A percentile compares a stretch with the other conserved stretches of the same genome.
phyloP scores from a whole-genome alignment of 2,329 filamentous ascomycete genomes.

The Fusarium continuum region DNA sequence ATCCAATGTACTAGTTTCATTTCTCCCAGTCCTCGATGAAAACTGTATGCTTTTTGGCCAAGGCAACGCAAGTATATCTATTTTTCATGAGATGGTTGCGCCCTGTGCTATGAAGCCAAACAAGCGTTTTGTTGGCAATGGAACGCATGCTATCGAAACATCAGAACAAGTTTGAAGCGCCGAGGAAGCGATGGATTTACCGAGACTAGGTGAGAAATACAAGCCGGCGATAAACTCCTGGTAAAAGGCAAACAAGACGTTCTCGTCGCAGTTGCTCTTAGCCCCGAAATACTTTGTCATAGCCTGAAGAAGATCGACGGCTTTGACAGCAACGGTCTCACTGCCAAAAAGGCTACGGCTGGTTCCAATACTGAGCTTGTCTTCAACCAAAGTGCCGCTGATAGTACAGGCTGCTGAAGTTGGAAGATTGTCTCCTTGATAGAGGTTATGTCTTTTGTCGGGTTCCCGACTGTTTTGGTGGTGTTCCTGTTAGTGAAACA shows the following conservation, averaged over 20 bases:
- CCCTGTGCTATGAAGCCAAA: not conserved
- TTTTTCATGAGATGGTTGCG: not conserved
- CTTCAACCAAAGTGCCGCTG: not conserved
- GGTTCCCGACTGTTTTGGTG: too few relatives aligned
- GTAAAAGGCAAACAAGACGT: not conserved
- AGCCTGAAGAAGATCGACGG: not conserved
- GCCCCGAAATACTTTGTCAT: not conserved
- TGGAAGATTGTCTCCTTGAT: too few relatives aligned
- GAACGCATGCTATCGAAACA: not conserved
- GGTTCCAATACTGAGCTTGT: not conserved
- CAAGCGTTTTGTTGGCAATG: not conserved
- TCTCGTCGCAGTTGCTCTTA: not conserved
- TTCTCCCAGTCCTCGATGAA: not conserved
- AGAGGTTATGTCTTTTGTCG: too few relatives aligned
- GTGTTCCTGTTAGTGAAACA: too few relatives aligned
- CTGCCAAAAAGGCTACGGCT: not conserved
- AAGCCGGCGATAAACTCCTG: not conserved
- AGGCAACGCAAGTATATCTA: not conserved
- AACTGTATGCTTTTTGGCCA: not conserved
- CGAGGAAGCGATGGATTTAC: not conserved
- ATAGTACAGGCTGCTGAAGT: not conserved
- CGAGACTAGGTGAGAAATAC: not conserved
- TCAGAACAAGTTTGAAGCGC: not conserved
- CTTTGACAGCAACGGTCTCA: not conserved
- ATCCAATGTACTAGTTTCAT: constrained; percentile 44